These are phyloP conservation scores for Saccharomycopsis synnaedendra DNA, from an alignment of 805 yeast species.

Conservation along the genomic window DNA sequence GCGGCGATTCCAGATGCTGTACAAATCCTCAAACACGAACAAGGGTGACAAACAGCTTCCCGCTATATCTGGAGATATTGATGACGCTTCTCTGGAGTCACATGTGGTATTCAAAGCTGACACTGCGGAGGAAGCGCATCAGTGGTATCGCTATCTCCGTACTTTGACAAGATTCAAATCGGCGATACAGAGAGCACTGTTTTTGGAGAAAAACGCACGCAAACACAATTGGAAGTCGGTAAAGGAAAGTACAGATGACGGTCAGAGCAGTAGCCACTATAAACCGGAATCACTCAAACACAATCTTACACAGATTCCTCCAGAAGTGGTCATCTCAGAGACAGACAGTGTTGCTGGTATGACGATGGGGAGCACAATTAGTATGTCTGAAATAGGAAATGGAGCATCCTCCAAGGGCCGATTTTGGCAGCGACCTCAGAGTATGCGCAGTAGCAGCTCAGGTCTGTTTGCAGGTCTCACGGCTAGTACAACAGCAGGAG, in stretches of 20 bases:
- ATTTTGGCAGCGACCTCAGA: too few species aligned
- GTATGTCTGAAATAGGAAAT: too few species aligned
- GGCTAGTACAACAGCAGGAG: too few species aligned
- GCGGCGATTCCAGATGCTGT: slow-evolving; percentile 3
- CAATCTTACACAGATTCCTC: too few species aligned
- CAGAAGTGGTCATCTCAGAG: too few species aligned
- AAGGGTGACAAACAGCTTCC: neutral
- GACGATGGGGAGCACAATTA: too few species aligned
- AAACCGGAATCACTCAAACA: too few species aligned
- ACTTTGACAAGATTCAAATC: neutral
- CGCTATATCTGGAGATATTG: neutral
- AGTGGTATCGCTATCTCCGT: slow-evolving; percentile 14
- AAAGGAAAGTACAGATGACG: neutral
- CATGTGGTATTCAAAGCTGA: neutral
- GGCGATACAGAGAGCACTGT: neutral
- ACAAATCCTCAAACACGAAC: neutral
- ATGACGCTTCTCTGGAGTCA: slow-evolving; percentile 3
- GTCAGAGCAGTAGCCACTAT: neutral
- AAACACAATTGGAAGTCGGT: neutral
- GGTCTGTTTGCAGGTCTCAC: too few species aligned
- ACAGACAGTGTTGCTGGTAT: too few species aligned
- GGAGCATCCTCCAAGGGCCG: too few species aligned
- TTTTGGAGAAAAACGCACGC: neutral
- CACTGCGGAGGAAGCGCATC: slow-evolving; percentile 3
- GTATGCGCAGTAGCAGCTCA: too few species aligned